Evolutionary conservation across 163 green algal species (phyloP).

Genomic region (Scenedesmus sp.): DNA sequence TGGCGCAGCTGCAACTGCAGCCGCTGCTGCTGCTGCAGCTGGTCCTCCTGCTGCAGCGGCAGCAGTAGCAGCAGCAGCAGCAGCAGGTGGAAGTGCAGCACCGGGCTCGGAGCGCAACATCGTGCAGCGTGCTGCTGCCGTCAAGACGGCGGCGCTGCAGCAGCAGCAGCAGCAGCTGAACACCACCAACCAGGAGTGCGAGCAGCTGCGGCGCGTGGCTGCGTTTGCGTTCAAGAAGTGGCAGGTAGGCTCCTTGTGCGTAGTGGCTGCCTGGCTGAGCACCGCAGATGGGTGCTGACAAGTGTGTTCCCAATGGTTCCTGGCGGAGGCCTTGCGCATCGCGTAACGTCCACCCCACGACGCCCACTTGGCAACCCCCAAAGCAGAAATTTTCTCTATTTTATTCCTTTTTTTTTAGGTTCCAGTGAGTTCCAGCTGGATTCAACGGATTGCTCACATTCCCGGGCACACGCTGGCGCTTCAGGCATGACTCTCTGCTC

Average conservation of each 20-base stretch:
- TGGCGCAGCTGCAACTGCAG: background rate
- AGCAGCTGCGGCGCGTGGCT: slow-evolving; percentile 29
- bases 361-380: too few species aligned
- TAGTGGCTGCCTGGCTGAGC: background rate
- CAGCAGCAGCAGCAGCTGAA: slow-evolving; percentile 15
- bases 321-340: too few species aligned
- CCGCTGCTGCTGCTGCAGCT: background rate
- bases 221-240: slow-evolving; percentile 20
- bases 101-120: background rate
- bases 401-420: too few species aligned
- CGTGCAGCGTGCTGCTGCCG: background rate
- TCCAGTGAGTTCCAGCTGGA: too few species aligned
- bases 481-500: too few species aligned
- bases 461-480: too few species aligned
- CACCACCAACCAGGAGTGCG: background rate
- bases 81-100: background rate
- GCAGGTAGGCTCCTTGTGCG: too few species aligned
- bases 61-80: slow-evolving; percentile 14
- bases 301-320: too few species aligned
- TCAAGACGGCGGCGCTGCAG: background rate
- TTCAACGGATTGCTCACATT: too few species aligned
- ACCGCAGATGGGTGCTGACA: too few species aligned
- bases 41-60: background rate
- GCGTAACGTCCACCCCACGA: too few species aligned
- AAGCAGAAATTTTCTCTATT: too few species aligned